Conservation (phyloP, 352 stramenopile genomes). For the Phytophthora crassamura region DNA sequence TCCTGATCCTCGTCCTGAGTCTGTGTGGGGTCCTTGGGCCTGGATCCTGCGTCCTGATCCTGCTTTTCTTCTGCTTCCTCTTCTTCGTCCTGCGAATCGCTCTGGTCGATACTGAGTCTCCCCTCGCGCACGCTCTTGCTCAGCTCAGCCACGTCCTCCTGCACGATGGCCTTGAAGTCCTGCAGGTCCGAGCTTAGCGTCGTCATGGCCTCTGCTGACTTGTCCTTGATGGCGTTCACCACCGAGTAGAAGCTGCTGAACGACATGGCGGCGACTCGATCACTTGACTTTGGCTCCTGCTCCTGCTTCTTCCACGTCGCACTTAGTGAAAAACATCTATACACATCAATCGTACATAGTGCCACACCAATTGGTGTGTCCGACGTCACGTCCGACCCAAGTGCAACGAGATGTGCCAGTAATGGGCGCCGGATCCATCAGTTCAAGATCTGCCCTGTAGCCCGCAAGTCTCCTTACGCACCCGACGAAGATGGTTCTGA, state of each 20-base stretch:
- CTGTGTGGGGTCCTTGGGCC: neutral
- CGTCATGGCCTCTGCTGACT: constrained; percentile 74
- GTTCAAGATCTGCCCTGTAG: constrained; percentile 15
- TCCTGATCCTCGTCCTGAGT: constrained; percentile 16
- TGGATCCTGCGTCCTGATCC: constrained; percentile 1
- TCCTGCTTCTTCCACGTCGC: constrained; percentile 4
- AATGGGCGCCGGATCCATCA: constrained; percentile 12
- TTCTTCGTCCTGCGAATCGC: constrained; percentile 26
- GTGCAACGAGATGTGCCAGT: neutral
- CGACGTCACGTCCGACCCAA: constrained; percentile 6
- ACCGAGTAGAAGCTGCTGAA: constrained; percentile 61
- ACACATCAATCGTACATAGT: neutral
- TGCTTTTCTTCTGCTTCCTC: constrained; percentile 16
- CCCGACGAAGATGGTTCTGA: constrained; percentile 52
- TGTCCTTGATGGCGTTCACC: constrained; percentile 55
- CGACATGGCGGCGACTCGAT: constrained; percentile 37
- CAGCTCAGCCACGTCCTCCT: constrained; percentile 72
- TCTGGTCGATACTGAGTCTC: constrained; percentile 46
- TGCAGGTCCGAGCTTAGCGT: constrained; percentile 78
- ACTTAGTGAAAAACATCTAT: too few species aligned
- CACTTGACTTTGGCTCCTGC: neutral
- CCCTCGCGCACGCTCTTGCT: constrained; percentile 61
- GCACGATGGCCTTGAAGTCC: constrained; percentile 73
- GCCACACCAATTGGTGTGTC: constrained; percentile 12
- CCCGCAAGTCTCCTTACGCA: constrained; percentile 1